Conservation (phyloP, 2,329 filamentous ascomycete species). For the Thelonectria rubi region DNA sequence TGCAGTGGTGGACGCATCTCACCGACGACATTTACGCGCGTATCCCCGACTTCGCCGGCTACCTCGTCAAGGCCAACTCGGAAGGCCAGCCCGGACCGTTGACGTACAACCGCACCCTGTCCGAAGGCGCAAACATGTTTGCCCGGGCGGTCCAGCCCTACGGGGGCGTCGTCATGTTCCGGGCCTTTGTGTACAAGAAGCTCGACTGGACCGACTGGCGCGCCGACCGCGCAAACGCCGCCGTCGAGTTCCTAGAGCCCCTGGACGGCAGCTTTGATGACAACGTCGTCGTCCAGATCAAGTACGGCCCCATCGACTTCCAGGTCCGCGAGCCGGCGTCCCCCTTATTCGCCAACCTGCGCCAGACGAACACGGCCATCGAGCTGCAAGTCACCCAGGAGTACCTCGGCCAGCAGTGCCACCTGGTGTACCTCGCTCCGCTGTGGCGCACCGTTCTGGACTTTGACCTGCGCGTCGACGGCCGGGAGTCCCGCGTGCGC, state of each 20-base stretch:
- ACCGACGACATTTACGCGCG: conserved; percentile 66
- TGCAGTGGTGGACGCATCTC: conserved; percentile 69
- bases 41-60: conserved; percentile 74
- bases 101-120: conserved; percentile 74
- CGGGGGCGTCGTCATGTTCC: conserved; percentile 73
- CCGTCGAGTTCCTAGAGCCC: conserved; percentile 71
- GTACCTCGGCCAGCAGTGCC: conserved; percentile 75
- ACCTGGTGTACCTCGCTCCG: conserved; percentile 73
- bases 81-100: conserved; percentile 76
- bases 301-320: conserved; percentile 79
- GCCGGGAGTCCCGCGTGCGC: conserved; percentile 62
- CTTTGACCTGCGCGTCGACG: conserved; percentile 71
- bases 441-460: conserved; percentile 75
- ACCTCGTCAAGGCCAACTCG: conserved; percentile 76
- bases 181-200: conserved; percentile 75
- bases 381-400: conserved; percentile 75
- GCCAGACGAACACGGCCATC: conserved; percentile 60
- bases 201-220: conserved; percentile 61
- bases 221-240: conserved; percentile 74
- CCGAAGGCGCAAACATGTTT: conserved; percentile 59
- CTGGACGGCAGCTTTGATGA: conserved; percentile 73
- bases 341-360: conserved; percentile 67
- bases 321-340: conserved; percentile 74
- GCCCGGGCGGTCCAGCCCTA: conserved; percentile 65
- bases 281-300: conserved; percentile 78